phyloP scores from a whole-genome alignment of 169 alveolate genomes.

The Plasmodium knowlesi region DNA sequence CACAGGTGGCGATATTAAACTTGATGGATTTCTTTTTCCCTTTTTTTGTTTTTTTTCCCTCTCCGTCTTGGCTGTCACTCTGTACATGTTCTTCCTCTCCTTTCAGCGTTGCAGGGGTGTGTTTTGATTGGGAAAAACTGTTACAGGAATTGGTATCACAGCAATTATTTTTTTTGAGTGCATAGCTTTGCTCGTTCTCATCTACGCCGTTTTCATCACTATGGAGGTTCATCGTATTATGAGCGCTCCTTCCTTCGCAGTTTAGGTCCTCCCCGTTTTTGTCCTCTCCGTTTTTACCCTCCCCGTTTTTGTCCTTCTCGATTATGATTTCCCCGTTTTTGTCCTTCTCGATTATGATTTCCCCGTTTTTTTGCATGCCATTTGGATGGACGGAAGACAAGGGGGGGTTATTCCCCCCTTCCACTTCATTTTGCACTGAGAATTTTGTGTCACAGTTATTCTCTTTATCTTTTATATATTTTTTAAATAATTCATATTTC shows the following conservation, averaged over 20 bases:
- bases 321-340: conserved; percentile 20
- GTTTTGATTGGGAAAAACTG: neutral
- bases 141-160: neutral
- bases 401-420: neutral
- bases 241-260: neutral
- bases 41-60: neutral
- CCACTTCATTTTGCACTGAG: conserved; percentile 10
- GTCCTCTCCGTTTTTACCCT: too few species aligned
- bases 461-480: conserved; percentile 43
- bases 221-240: neutral
- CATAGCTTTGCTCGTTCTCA: neutral
- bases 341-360: neutral
- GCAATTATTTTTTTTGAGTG: neutral
- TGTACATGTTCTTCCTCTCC: neutral
- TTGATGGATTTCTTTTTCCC: conserved; percentile 48
- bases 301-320: neutral
- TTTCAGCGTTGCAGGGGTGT: neutral
- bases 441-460: conserved; percentile 6
- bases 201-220: neutral
- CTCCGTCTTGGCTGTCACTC: neutral
- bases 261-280: conserved; percentile 1
- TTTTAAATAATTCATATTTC: conserved; percentile 61
- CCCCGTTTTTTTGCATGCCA: conserved; percentile 3
- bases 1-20: conserved; percentile 89
- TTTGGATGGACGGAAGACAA: conserved; percentile 11